Evolutionary conservation across 768 basidiomycete species (phyloP).

Genomic region (Tricholoma sp.): DNA sequence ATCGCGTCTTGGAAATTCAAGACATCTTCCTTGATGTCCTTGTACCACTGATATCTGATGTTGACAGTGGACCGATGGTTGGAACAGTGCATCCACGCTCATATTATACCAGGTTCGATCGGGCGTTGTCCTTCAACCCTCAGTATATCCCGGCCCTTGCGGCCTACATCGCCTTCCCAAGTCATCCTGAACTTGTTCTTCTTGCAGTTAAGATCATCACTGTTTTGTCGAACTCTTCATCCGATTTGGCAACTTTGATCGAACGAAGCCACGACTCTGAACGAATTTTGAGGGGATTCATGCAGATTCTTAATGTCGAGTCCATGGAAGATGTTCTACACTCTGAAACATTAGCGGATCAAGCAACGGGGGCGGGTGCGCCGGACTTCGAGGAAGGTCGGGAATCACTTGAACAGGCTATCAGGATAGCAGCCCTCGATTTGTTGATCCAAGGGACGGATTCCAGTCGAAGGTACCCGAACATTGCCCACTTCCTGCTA

Average conservation of each 20-base stretch:
- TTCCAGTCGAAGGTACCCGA: slow-evolving; percentile 61
- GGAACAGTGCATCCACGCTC: slow-evolving; percentile 59
- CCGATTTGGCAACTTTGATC: slow-evolving; percentile 72
- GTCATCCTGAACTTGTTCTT: slow-evolving; percentile 68
- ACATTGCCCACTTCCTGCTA: slow-evolving; percentile 82
- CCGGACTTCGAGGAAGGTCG: slow-evolving; percentile 44
- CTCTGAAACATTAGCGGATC: slow-evolving; percentile 57
- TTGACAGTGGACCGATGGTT: slow-evolving; percentile 49
- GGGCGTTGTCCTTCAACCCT: slow-evolving; percentile 63
- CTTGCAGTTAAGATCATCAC: slow-evolving; percentile 76
- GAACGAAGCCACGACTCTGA: slow-evolving; percentile 80
- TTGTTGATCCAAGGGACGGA: slow-evolving; percentile 76
- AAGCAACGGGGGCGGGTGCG: slow-evolving; percentile 71
- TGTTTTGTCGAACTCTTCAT: slow-evolving; percentile 60
- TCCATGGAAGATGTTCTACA: slow-evolving; percentile 54
- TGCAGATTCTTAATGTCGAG: slow-evolving; percentile 58
- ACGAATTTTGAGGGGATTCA: slow-evolving; percentile 79
- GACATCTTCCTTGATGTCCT: slow-evolving; percentile 87
- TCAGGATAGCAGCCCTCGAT: slow-evolving; percentile 72
- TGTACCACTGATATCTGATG: slow-evolving; percentile 68
- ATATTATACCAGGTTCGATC: slow-evolving; percentile 69
- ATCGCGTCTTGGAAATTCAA: slow-evolving; percentile 80
- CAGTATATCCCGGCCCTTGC: slow-evolving; percentile 79
- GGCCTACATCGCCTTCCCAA: slow-evolving; percentile 68
- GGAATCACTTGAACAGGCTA: slow-evolving; percentile 54